phyloP scores from a whole-genome alignment of 2,329 filamentous ascomycete genomes.

The Calonectria pseudoturangicola region DNA sequence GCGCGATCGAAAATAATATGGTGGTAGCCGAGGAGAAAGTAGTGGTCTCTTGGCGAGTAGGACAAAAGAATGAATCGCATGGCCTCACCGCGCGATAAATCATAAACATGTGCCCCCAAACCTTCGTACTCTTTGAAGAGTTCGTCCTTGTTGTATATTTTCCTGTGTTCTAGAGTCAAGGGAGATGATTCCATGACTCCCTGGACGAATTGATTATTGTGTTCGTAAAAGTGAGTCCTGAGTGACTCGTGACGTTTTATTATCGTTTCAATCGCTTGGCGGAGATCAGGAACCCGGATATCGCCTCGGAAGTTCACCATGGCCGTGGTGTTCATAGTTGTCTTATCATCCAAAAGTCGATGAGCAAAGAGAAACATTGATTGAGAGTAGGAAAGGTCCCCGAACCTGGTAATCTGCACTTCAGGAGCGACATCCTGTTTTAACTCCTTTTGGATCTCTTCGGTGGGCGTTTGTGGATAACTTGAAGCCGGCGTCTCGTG shows the following conservation, averaged over 20 bases:
- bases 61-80: constrained; percentile 25
- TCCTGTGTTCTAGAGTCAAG: constrained; percentile 15
- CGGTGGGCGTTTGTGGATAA: constrained; percentile 2
- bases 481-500: constrained; percentile 1
- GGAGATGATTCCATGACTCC: constrained; percentile 11
- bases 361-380: constrained; percentile 27
- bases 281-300: constrained; percentile 1
- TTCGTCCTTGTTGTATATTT: constrained; percentile 3
- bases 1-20: constrained; percentile 17
- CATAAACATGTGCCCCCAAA: neutral
- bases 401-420: constrained; percentile 7
- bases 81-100: neutral
- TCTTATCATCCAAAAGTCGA: constrained; percentile 15
- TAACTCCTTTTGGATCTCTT: neutral
- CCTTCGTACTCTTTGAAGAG: constrained; percentile 14
- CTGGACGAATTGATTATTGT: constrained; percentile 7
- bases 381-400: constrained; percentile 23
- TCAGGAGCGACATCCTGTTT: neutral
- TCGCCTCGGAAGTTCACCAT: constrained; percentile 15
- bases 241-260: constrained; percentile 2
- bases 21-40: constrained; percentile 15
- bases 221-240: constrained; percentile 11
- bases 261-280: constrained; percentile 4
- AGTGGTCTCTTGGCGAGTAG: constrained; percentile 13
- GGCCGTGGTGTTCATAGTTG: constrained; percentile 10